Base-by-base conservation (phyloP, 495 filamentous ascomycete genomes). In the Apodospora peruviana region DNA sequence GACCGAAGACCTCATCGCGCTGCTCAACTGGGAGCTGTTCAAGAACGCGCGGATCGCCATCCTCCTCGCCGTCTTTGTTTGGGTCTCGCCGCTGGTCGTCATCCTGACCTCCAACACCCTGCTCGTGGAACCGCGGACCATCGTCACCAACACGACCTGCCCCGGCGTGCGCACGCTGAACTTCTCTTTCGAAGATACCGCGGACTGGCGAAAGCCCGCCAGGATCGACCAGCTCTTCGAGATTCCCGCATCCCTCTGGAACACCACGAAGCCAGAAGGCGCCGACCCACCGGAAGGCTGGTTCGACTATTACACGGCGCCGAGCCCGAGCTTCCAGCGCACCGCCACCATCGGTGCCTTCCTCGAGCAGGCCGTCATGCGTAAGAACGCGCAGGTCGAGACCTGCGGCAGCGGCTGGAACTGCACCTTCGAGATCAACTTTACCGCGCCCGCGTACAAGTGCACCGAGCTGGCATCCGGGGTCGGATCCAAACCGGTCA, bases 381-480 rank as follows among this genome's bases (percentile, higher is more conserved):
- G 51, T 23, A 61, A 46, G 40, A 54, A 55, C 19, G 59, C 53
- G 2, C 54, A 50, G 25, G 39, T 56, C 11, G 64, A 69, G 24
- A 61, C 62, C 5, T 69, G 68, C 25, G 62, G 64, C 10, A 52
- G 57, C n/a, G 62, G 64, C 9, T 69, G 64, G 64, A 69, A 68
- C 25, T 71, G 66, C 45, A 58, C 58, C 16, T 66, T 60, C 43
- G 55, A 55, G 10, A 50, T 70, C 52, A 50, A 56, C 2, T 66
- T 70, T 29, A 52, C 53, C 8, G 66, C 58, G 0, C 67, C 67
- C 0, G 67, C 52, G 2, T 69, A 69, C 45, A 61, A 66, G 43
- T 70, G 67, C 41, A 58, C 57, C 16, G 62, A 68, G 47, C 48
- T 67, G 1, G 64, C 64, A 0, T 61, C 55, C 22, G 67, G 64